Evolutionary conservation across 2,329 filamentous ascomycete species (phyloP).

Genomic region (Pseudogymnoascus sp.): DNA sequence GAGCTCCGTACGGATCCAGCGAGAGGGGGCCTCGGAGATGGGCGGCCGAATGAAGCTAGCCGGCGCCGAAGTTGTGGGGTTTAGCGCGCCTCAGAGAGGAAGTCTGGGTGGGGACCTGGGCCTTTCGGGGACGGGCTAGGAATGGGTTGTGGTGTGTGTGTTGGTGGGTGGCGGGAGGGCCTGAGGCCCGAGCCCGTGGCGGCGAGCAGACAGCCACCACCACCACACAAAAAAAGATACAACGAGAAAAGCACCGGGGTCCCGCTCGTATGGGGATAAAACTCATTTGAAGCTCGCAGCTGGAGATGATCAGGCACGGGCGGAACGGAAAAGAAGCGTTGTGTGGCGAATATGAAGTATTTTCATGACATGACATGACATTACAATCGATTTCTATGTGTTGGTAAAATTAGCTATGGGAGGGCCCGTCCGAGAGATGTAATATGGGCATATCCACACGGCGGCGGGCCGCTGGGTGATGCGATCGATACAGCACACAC

Average conservation of each 20-base stretch:
- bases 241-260: neutral
- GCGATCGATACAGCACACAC: slow-evolving; percentile 8
- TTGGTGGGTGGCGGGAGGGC: neutral
- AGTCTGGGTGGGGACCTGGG: neutral
- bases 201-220: neutral
- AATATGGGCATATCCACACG: slow-evolving; percentile 9
- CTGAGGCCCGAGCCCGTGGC: slow-evolving; percentile 3
- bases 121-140: neutral
- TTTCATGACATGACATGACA: neutral
- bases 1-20: neutral
- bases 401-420: slow-evolving; percentile 5
- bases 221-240: slow-evolving; percentile 3
- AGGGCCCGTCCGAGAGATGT: neutral
- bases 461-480: slow-evolving; percentile 1
- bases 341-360: neutral
- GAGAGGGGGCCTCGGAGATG: slow-evolving; percentile 3
- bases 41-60: slow-evolving; percentile 6
- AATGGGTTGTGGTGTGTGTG: neutral
- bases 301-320: neutral
- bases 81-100: neutral
- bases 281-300: neutral
- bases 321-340: neutral
- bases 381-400: neutral
- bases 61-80: slow-evolving; percentile 7
- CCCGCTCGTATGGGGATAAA: neutral